Evolutionary conservation across 192 early-diverging fungal species (phyloP), one percentile per base, ranked within the genome.

Genomic region (Globomyces pollinis-pini): DNA sequence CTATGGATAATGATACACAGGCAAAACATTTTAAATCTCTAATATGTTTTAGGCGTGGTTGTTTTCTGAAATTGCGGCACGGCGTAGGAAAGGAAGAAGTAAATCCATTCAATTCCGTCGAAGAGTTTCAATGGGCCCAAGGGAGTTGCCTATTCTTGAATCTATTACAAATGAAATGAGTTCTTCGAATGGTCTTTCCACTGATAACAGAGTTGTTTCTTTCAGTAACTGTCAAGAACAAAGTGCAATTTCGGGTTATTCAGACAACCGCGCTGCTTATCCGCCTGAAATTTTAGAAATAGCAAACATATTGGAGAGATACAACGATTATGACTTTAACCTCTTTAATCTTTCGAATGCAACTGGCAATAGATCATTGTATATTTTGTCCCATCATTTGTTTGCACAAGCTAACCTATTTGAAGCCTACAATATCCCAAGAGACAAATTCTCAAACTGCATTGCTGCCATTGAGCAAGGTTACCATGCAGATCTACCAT

Each of bases 1-100:
- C 58, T 23, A 33, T 77, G 63, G 76, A 78, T 50, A 69, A 63
- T 51, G 76, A 78, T 41, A 71, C 74, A 49, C 71, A 78, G 67
- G 76, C 12, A 43, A n/a, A n/a, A n/a, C n/a, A n/a, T n/a, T n/a
- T n/a, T n/a, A n/a, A 21, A 33, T 45, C 18, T 30, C 8, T 13
- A 32, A 4, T 66, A 34, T 50, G 24, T 34, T 13, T 21, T 61
- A 77, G 75, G 63, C 72, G 43, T 77, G 75, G 75, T 60, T 77
- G 15, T 77, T 76, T 38, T 65, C 70, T 12, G 74, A 76, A 60
- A 76, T 76, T 39, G 67, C 69, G 2, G 66, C 69, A 0, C 56
- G 74, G 16, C 52, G 68, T 1, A 60, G 67, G 23, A 59, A 38
- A 28, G 61, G 32, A 36, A 23, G 55, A 12, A 38, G 24, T 6